Base-by-base conservation (phyloP, 768 basidiomycete species). In the Amanita pallidorosea region DNA sequence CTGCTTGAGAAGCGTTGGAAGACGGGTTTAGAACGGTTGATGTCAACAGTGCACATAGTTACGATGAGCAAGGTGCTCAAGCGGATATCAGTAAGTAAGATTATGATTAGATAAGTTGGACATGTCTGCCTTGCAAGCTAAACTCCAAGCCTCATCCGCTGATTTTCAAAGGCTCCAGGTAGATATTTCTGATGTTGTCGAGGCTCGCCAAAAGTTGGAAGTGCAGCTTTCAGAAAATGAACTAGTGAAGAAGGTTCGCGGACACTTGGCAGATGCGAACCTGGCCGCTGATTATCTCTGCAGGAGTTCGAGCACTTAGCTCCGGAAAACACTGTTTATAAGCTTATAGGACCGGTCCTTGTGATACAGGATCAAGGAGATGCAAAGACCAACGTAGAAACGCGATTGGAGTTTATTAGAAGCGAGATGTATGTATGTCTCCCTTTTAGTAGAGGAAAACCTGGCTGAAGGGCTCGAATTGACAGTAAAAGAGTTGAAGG, bases 161-260 rank as follows among this genome's bases (percentile, higher is more conserved):
- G 88, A 88, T 55, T 94, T 83, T 60, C 86, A 92, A 60, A 88
- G 85, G 59, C 60, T 93, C 7, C 91, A 96, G 61, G 60, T 67
- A 2, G 89, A 94, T 54, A 69, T 92, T 36, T 72, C 82, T 1
- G 73, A 70, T 50, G 73, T 77, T 4, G 84, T 98, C 34, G 89
- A 92, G 56, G 83, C 81, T 12, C 74, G 87, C 40, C 90, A 95
- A 58, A 76, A 80, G 49, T 75, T 97, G n/a, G 95, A 95, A 55
- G 82, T 91, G 0, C 93, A 96, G 63, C 68, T 85, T 40, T 83
- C 85, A 5, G 95, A 97, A 69, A 96, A 93, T 66, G 89, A 96
- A 65, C 70, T 82, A 44, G 95, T 97, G 41, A 82, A 90, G 63
- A 89, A 94, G 78, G 94, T 85, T 35, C 15, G 7, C n/a, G 18